Conservation (phyloP, 805 yeast genomes). For the Candida awuae region DNA sequence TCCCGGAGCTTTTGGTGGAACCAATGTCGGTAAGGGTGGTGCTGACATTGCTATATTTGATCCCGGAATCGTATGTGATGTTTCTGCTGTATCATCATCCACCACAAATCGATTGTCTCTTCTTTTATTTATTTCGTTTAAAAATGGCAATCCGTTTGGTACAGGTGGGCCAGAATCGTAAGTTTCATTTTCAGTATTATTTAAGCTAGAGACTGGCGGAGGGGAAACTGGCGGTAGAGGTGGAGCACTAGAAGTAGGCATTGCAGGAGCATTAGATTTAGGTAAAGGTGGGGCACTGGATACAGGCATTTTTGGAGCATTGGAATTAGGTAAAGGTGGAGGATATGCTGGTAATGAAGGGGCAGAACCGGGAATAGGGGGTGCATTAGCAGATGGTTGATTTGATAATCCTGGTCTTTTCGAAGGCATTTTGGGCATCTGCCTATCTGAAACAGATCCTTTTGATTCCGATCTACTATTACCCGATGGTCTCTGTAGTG, state of each 20-base stretch:
- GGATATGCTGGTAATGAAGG: no score
- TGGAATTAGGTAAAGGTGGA: no score
- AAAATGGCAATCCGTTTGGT: slow-evolving; percentile 40
- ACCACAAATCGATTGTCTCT: slow-evolving; percentile 41
- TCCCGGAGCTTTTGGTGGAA: background rate
- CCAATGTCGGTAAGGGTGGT: slow-evolving; percentile 6
- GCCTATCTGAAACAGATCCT: slow-evolving; percentile 9
- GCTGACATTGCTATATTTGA: slow-evolving; percentile 4
- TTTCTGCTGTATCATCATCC: slow-evolving; percentile 24
- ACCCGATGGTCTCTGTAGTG: slow-evolving; percentile 1
- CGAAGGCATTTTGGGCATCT: slow-evolving; percentile 16
- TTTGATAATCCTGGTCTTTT: slow-evolving; percentile 16
- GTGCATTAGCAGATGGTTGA: slow-evolving; percentile 2
- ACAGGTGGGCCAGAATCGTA: slow-evolving; percentile 15
- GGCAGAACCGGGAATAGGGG: slow-evolving; percentile 10
- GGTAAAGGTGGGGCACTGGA: slow-evolving; percentile 18
- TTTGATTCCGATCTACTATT: background rate
- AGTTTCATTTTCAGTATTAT: background rate
- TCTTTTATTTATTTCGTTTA: slow-evolving; percentile 45
- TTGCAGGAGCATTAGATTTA: slow-evolving; percentile 12
- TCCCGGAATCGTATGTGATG: background rate
- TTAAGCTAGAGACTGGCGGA: slow-evolving; percentile 8
- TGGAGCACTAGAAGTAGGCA: slow-evolving; percentile 9
- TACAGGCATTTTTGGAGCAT: slow-evolving; percentile 5
- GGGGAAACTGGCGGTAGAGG: slow-evolving; percentile 3